Evolutionary conservation across 2,329 filamentous ascomycete genomes (phyloP).

Genomic region (Cercospora sp.): DNA sequence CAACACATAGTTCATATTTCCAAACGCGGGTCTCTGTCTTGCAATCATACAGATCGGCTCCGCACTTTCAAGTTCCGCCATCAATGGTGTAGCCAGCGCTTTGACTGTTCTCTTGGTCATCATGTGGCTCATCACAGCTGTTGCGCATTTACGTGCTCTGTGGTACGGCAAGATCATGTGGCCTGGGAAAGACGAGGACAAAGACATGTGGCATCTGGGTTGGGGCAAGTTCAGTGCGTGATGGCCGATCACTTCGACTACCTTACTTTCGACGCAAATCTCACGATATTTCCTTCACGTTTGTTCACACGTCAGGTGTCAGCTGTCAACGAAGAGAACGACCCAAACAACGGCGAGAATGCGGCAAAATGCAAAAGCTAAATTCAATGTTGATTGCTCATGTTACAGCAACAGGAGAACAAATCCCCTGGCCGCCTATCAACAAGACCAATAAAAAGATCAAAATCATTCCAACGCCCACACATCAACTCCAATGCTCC

Average conservation of each 20-base stretch:
- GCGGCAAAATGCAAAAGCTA: not conserved
- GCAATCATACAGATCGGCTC: conserved; percentile 60
- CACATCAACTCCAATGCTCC: not conserved
- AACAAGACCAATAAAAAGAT: not conserved
- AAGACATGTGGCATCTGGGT: conserved; percentile 37
- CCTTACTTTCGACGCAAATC: not conserved
- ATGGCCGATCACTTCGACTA: not conserved
- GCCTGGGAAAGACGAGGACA: conserved; percentile 63
- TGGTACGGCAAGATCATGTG: conserved; percentile 56
- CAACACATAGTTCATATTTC: conserved; percentile 57
- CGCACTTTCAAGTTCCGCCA: conserved; percentile 53
- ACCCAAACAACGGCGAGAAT: not conserved
- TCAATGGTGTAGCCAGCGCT: conserved; percentile 57
- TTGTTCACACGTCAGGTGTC: no score
- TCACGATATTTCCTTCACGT: not conserved
- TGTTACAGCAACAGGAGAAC: not conserved
- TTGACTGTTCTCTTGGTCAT: conserved; percentile 58
- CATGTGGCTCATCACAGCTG: conserved; percentile 58
- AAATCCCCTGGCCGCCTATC: not conserved
- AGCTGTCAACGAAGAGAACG: not conserved
- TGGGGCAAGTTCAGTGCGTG: conserved; percentile 22
- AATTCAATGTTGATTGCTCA: not conserved
- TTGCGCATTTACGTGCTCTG: conserved; percentile 54
- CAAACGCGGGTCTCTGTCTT: conserved; percentile 64
- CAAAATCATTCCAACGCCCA: not conserved